phyloP scores from a whole-genome alignment of 768 basidiomycete genomes.

The Rhizopogon vesiculosus region DNA sequence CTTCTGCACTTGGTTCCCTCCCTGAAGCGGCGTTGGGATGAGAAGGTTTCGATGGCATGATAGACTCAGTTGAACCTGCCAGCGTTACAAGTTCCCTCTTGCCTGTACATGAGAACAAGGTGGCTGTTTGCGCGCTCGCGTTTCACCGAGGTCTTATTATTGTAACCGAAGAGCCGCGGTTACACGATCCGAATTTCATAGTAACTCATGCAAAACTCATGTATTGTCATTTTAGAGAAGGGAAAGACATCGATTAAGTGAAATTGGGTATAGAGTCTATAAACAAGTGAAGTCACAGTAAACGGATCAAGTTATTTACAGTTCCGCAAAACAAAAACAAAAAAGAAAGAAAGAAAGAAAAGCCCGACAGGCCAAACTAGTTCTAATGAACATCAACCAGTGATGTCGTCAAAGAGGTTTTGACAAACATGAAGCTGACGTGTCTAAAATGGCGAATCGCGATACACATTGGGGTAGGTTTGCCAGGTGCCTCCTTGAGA shows the following conservation, averaged over 20 bases:
- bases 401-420: not conserved
- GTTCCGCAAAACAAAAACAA: not conserved
- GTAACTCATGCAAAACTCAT: not conserved
- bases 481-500: not conserved
- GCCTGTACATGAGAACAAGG: no score
- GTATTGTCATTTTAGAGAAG: not conserved
- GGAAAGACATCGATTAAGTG: not conserved
- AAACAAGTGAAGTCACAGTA: not conserved
- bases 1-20: slow-evolving; percentile 30
- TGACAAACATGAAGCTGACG: not conserved
- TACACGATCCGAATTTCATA: no score
- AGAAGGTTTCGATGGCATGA: not conserved
- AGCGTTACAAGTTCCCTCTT: not conserved
- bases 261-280: not conserved
- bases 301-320: not conserved
- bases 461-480: not conserved
- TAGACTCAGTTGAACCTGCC: not conserved
- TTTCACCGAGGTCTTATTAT: not conserved
- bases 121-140: not conserved
- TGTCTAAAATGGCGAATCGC: not conserved
- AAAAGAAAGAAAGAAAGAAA: not conserved
- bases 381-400: not conserved
- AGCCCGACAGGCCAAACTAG: not conserved
- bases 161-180: not conserved
- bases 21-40: slow-evolving; percentile 4